Percentiles rank a stretch among this genome's conserved stretches.
These are phyloP conservation scores for Ophiostoma fasciatum DNA, from an alignment of 2,329 filamentous ascomycete genomes.

Conservation along the genomic window DNA sequence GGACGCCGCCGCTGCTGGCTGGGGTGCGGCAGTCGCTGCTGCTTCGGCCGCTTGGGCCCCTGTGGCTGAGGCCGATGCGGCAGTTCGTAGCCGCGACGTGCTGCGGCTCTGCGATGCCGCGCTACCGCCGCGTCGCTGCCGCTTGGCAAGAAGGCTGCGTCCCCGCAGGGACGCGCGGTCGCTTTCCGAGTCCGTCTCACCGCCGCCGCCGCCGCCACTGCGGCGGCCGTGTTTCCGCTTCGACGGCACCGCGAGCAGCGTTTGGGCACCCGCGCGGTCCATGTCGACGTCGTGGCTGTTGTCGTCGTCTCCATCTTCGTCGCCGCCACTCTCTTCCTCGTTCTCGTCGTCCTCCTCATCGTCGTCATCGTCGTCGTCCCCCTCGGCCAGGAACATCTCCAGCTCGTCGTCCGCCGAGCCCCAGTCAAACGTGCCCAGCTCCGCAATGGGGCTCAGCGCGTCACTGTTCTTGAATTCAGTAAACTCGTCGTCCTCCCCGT, in stretches of 20 bases:
- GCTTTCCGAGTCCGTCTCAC: slow-evolving; percentile 19
- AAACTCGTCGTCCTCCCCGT: slow-evolving; percentile 20
- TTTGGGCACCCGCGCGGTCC: slow-evolving; percentile 12
- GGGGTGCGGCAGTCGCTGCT: background rate
- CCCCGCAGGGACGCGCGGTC: slow-evolving; percentile 14
- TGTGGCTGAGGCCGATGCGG: slow-evolving; percentile 19
- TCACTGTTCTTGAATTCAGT: slow-evolving; percentile 33
- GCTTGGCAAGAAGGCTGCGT: slow-evolving; percentile 32
- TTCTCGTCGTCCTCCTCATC: slow-evolving; percentile 16
- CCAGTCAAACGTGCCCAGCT: slow-evolving; percentile 45
- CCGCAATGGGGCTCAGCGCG: slow-evolving; percentile 36
- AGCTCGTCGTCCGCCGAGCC: slow-evolving; percentile 55
- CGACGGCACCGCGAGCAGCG: slow-evolving; percentile 5
- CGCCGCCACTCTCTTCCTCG: slow-evolving; percentile 18
- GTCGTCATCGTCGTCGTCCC: slow-evolving; percentile 33
- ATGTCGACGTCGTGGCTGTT: slow-evolving; percentile 23
- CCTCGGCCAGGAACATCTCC: slow-evolving; percentile 53
- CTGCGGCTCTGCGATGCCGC: slow-evolving; percentile 28
- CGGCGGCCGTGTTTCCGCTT: slow-evolving; percentile 15
- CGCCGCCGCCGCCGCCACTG: slow-evolving; percentile 16
- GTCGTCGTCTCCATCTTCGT: slow-evolving; percentile 21
- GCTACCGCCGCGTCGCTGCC: slow-evolving; percentile 27
- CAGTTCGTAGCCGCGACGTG: slow-evolving; percentile 25
- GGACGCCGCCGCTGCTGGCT: slow-evolving; percentile 11
- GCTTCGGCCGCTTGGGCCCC: slow-evolving; percentile 5